Evolutionary conservation across 805 yeast species (phyloP), one percentile per base, ranked within the genome.

Genomic region (Monosporozyma yasuniensis): DNA sequence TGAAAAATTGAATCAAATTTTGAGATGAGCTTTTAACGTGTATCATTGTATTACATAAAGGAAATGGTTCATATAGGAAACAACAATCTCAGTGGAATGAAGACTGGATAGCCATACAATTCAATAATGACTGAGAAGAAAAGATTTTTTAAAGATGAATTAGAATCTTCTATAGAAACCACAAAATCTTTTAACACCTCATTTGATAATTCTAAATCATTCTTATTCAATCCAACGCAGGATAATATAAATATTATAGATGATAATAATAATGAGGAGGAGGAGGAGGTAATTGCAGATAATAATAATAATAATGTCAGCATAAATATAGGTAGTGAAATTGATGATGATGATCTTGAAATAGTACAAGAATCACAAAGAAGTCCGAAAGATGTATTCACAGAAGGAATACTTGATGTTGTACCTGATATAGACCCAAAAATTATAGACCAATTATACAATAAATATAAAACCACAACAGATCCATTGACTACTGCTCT

Each of bases 401-500:
- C 63, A 47, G 57, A 64, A 1, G 63, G 68, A 44, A 53, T 74
- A 21, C 58, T 53, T 38, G 68, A 66, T 2, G 64, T 73, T 39
- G 64, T 73, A 14, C 69, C 72, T 0, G 66, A 58, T 9, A 63
- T 74, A 1, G 44, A 61, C 8, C 54, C 55, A 0, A 14, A 46
- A 0, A 50, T 57, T 3, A 53, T 67, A 1, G 48, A 50, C 6
- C 35, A 47, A 14, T 54, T 74, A 11, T 67, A 54, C 46, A 52
- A 56, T 1, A 64, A 61, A 49, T 70, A 63, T 51, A 54, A 56
- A n/a, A 47, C 54, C 14, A 45, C 56, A 0, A 57, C 55, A 1
- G 62, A 65, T n/a, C 57, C 65, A 2, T 57, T 74, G 2, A 52
- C 70, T 11, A 57, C 57, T n/a, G 75, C 79, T 0, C 66, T 72